Percentiles rank a stretch among this genome's conserved stretches.
Evolutionary conservation across 1,284 basidiomycete genomes (phyloP).

Genomic region (Peniophora sp.): DNA sequence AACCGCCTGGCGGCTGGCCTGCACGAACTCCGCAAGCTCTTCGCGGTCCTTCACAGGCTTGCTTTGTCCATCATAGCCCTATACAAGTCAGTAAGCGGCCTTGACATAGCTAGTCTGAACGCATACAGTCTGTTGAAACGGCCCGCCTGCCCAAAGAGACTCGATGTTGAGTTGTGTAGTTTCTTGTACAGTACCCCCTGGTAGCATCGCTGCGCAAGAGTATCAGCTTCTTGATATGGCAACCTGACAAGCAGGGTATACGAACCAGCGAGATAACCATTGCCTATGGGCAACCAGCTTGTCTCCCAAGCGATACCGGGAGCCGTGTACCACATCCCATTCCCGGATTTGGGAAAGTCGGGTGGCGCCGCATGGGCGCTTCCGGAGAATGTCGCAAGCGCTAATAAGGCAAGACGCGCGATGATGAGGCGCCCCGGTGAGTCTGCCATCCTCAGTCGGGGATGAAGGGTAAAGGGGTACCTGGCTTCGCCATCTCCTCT

Average conservation of each 20-base stretch:
- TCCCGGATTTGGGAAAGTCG: constrained; percentile 61
- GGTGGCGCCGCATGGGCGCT: background rate
- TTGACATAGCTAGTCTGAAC: background rate
- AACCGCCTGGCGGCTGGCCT: constrained; percentile 44
- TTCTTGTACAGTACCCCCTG: constrained; percentile 54
- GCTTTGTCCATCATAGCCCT: constrained; percentile 71
- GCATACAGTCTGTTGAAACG: constrained; percentile 54
- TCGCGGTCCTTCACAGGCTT: constrained; percentile 36
- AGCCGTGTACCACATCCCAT: constrained; percentile 61
- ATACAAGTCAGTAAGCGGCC: background rate
- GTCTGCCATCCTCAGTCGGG: no score
- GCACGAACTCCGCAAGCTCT: constrained; percentile 41
- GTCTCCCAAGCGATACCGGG: constrained; percentile 48
- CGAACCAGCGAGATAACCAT: constrained; percentile 64
- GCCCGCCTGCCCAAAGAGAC: constrained; percentile 69
- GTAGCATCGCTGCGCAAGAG: constrained; percentile 46
- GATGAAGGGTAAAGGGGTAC: no score
- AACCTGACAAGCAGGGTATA: constrained; percentile 5
- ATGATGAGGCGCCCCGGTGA: no score
- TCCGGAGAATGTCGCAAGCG: no score
- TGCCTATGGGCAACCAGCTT: constrained; percentile 62
- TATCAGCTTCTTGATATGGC: background rate
- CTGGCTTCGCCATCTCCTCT: no score
- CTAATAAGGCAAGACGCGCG: no score
- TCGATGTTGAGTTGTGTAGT: constrained; percentile 65